Conservation (phyloP, 202 grass and related monocot species). For the Zoysia matrella region DNA sequence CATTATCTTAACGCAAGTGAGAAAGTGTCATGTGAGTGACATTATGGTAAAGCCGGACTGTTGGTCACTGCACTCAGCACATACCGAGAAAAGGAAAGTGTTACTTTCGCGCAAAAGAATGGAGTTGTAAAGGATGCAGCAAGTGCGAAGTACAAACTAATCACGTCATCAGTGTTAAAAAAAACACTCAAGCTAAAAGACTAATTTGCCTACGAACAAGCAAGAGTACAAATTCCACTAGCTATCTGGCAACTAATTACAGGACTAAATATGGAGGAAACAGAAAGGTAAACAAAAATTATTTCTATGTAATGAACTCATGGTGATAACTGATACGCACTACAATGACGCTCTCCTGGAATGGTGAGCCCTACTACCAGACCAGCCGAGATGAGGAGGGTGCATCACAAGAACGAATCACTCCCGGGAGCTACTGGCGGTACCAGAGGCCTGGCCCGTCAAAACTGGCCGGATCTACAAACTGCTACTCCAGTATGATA, state of each 20-base stretch:
- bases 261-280: not conserved
- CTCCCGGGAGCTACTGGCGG: constrained; percentile 15
- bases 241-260: not conserved
- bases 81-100: constrained; percentile 43
- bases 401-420: constrained; percentile 31
- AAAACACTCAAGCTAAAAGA: constrained; percentile 24
- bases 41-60: constrained; percentile 57
- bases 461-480: constrained; percentile 40
- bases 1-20: constrained; percentile 39
- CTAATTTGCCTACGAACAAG: not conserved
- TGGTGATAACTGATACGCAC: constrained; percentile 18
- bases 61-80: constrained; percentile 43
- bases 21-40: constrained; percentile 65
- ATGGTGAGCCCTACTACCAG: constrained; percentile 8
- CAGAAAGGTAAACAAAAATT: constrained; percentile 23
- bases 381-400: not conserved
- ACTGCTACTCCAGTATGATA: constrained; percentile 39
- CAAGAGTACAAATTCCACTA: not conserved
- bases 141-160: constrained; percentile 44
- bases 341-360: constrained; percentile 5
- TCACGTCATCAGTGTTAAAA: constrained; percentile 31
- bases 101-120: constrained; percentile 42
- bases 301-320: not conserved
- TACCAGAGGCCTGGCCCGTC: constrained; percentile 37
- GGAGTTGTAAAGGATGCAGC: constrained; percentile 41